These are phyloP conservation scores for Phlegmacium glaucopus DNA, from an alignment of 768 basidiomycete genomes.

Conservation along the genomic window DNA sequence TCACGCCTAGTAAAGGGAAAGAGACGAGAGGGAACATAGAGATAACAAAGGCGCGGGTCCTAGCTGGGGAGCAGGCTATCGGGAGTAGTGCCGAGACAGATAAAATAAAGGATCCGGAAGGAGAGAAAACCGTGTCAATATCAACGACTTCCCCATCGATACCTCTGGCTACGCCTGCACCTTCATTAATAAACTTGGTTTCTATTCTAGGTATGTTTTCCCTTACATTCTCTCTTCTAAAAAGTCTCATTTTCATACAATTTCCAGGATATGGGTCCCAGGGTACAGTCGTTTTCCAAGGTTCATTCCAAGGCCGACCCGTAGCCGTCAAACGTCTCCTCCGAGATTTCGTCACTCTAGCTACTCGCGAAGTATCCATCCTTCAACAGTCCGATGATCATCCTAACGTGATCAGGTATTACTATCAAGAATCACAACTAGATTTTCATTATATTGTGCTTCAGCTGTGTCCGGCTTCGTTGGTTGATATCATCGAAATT, in stretches of 20 bases:
- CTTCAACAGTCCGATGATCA: conserved; percentile 98
- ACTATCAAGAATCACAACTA: conserved; percentile 90
- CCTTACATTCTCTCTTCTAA: too few species aligned
- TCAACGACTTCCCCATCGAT: too few species aligned
- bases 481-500: conserved; percentile 82
- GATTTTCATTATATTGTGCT: conserved; percentile 98
- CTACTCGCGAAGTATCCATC: conserved; percentile 88
- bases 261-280: conserved; percentile 88
- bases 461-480: conserved; percentile 87
- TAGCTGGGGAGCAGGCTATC: too few species aligned
- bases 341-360: conserved; percentile 93
- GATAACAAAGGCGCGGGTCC: conserved; percentile 76
- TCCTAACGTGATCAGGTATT: conserved; percentile 97
- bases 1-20: too few species aligned
- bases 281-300: conserved; percentile 93
- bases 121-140: conserved; percentile 22
- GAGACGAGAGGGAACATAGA: too few species aligned
- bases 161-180: too few species aligned
- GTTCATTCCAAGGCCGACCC: conserved; percentile 91
- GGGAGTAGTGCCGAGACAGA: conserved; percentile 35
- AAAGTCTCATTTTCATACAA: too few species aligned
- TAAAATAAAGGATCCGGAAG: conserved; percentile 20
- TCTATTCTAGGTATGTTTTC: too few species aligned
- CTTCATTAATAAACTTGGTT: too few species aligned
- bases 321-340: conserved; percentile 98